phyloP scores from a whole-genome alignment of 129 eudicot species.

The Logfia minima region DNA sequence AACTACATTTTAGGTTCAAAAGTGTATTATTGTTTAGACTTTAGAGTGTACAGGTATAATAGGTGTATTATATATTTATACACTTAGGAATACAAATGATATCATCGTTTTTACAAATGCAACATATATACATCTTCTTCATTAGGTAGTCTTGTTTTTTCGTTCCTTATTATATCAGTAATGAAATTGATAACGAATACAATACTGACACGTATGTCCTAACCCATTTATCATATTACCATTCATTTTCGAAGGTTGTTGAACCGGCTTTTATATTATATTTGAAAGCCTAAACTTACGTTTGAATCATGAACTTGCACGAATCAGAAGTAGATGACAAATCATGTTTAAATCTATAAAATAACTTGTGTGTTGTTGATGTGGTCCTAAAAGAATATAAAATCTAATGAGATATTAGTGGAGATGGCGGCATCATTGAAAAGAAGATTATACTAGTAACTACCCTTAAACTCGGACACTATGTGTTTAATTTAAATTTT shows the following conservation, averaged over 20 bases:
- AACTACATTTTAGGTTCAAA: no score
- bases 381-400: conserved; percentile 20
- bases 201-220: not conserved
- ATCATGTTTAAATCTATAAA: conserved; percentile 27
- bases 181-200: not conserved
- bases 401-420: conserved; percentile 16
- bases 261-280: conserved; percentile 10
- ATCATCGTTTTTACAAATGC: not conserved
- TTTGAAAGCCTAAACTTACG: conserved; percentile 28
- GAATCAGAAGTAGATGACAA: conserved; percentile 22
- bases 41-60: no score
- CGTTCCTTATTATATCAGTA: no score
- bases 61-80: no score
- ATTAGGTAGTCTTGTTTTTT: not conserved
- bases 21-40: no score
- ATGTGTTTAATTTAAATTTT: not conserved
- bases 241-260: conserved; percentile 17
- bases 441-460: not conserved
- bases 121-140: not conserved
- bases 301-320: conserved; percentile 25
- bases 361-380: conserved; percentile 24
- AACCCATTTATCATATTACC: not conserved
- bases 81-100: no score
- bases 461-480: not conserved
- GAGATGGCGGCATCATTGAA: conserved; percentile 13